phyloP scores from a whole-genome alignment of 495 filamentous ascomycete species.

The Friedmanniomyces endolithicus region DNA sequence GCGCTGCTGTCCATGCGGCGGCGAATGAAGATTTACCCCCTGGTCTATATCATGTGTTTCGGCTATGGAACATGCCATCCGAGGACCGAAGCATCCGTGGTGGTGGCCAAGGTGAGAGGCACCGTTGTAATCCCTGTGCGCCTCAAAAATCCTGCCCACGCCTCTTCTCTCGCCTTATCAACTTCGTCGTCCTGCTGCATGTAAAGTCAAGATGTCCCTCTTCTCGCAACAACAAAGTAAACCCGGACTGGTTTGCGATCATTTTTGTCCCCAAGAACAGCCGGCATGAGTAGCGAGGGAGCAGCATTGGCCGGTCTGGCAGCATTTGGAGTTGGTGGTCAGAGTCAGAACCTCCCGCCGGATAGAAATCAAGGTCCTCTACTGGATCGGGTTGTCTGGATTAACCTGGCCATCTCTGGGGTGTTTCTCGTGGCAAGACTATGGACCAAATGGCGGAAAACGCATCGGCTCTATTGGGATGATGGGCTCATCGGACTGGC shows the following conservation, averaged over 20 bases:
- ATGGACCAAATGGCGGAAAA: slow-evolving; percentile 5
- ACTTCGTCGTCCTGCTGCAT: too few relatives aligned
- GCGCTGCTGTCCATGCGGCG: not conserved
- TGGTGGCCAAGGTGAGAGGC: too few relatives aligned
- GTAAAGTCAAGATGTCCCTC: too few relatives aligned
- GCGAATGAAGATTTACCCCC: too few relatives aligned
- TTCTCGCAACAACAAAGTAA: not conserved
- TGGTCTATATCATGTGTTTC: too few relatives aligned
- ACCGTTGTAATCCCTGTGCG: too few relatives aligned
- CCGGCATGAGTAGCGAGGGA: not conserved
- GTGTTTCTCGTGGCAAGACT: slow-evolving; percentile 4
- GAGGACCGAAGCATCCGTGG: too few relatives aligned
- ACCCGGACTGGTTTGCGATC: not conserved
- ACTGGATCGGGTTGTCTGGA: slow-evolving; percentile 4
- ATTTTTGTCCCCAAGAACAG: not conserved
- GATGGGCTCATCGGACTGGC: slow-evolving; percentile 10
- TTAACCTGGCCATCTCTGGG: slow-evolving; percentile 4
- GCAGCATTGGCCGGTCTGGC: not conserved
- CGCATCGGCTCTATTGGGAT: slow-evolving; percentile 14
- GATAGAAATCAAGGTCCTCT: slow-evolving; percentile 1
- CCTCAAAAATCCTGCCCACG: too few relatives aligned
- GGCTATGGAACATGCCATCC: too few relatives aligned
- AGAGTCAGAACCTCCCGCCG: not conserved
- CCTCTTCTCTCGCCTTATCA: too few relatives aligned
- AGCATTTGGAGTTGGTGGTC: not conserved